These are phyloP conservation scores for Hemileccinum rubropunctum DNA, from an alignment of 768 basidiomycete genomes.

Conservation along the genomic window DNA sequence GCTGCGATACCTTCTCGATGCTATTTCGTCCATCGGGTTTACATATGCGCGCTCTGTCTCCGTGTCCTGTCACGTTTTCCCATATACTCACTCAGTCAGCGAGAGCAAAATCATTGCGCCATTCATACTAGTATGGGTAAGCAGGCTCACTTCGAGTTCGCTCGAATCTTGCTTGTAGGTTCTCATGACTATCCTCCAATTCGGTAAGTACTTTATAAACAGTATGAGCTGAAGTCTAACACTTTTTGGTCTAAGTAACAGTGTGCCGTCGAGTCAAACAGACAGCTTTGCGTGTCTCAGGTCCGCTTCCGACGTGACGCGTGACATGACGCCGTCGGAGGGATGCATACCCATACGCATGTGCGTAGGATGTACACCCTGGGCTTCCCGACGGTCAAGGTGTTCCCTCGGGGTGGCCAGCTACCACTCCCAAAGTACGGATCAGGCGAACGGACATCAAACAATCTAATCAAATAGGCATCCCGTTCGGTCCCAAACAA, in stretches of 20 bases:
- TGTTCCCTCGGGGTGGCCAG: conserved; percentile 75
- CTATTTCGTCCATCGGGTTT: not conserved
- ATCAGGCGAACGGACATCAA: conserved; percentile 65
- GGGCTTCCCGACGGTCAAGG: conserved; percentile 94
- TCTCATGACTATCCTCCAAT: not conserved
- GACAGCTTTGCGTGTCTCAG: conserved; percentile 78
- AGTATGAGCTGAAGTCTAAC: not conserved
- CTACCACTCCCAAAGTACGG: conserved; percentile 65
- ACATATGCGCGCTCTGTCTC: not conserved
- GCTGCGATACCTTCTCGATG: not conserved
- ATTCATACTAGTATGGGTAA: not conserved
- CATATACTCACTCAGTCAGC: not conserved
- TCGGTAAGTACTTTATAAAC: not conserved
- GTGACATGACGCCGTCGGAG: not conserved
- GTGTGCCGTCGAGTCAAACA: conserved; percentile 65
- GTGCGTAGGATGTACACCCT: conserved; percentile 54
- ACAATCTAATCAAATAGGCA: conserved; percentile 73
- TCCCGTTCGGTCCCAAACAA: conserved; percentile 70
- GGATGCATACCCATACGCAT: not conserved
- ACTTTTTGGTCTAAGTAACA: not conserved
- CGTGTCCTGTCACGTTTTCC: not conserved
- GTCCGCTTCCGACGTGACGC: conserved; percentile 24
- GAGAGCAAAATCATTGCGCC: not conserved
- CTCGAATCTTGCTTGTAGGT: not conserved
- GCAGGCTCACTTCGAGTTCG: not conserved